These are phyloP conservation scores for Meira nashicola DNA, from an alignment of 1,284 basidiomycete species.

Conservation along the genomic window DNA sequence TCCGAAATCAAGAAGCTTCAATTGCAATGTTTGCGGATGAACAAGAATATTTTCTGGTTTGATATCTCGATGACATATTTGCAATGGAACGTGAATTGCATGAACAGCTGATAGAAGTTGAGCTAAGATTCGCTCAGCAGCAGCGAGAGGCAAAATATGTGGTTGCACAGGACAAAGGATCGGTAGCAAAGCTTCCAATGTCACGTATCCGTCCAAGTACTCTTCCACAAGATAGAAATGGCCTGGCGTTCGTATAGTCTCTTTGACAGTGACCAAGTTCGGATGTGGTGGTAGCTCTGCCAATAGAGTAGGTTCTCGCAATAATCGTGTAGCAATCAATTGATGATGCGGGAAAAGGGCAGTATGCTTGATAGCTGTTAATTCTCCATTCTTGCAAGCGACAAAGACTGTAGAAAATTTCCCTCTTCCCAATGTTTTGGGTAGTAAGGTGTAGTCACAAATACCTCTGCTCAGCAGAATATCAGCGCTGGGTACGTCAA, in stretches of 20 bases:
- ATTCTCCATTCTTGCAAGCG: conserved; percentile 45
- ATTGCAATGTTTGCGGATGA: conserved; percentile 52
- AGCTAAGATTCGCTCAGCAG: conserved; percentile 55
- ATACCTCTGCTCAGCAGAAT: conserved; percentile 46
- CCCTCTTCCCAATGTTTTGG: conserved; percentile 47
- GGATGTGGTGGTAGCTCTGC: conserved; percentile 60
- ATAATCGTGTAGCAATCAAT: conserved; percentile 58
- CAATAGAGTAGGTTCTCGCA: conserved; percentile 60
- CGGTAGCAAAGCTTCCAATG: conserved; percentile 48
- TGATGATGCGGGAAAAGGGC: conserved; percentile 61
- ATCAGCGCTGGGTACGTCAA: conserved; percentile 41
- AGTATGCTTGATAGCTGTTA: conserved; percentile 60
- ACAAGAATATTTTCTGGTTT: conserved; percentile 58
- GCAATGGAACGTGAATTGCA: conserved; percentile 57
- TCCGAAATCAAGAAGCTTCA: conserved; percentile 59
- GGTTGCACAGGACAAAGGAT: conserved; percentile 26
- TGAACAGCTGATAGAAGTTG: conserved; percentile 59
- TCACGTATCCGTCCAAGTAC: conserved; percentile 56
- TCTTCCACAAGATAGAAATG: conserved; percentile 62
- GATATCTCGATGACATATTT: conserved; percentile 61
- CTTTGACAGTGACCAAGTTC: conserved; percentile 59
- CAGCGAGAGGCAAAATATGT: conserved; percentile 43
- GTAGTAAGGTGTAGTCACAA: conserved; percentile 51
- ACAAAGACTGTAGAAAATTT: conserved; percentile 52
- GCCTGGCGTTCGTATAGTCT: conserved; percentile 58